These are phyloP conservation scores for Monilinia fructicola DNA, from an alignment of 2,329 filamentous ascomycete species.

Conservation along the genomic window DNA sequence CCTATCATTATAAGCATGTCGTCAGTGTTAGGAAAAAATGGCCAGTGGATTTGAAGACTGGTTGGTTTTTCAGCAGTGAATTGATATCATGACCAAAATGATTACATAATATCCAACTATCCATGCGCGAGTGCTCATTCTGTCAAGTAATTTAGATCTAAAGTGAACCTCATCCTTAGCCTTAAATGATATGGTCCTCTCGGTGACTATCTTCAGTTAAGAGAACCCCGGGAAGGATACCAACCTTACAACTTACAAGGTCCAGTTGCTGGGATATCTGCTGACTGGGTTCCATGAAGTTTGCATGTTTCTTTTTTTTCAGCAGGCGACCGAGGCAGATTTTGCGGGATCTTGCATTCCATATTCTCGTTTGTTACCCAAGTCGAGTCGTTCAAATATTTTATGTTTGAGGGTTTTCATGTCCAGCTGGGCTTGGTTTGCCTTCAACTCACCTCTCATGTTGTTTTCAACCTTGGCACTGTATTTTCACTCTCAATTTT, in stretches of 20 bases:
- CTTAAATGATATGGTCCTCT: neutral
- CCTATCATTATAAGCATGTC: neutral
- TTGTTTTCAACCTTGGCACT: neutral
- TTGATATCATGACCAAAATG: too few relatives aligned
- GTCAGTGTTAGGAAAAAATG: neutral
- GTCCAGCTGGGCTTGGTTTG: neutral
- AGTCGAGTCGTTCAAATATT: constrained; percentile 4
- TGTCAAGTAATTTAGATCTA: neutral
- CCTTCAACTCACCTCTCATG: neutral
- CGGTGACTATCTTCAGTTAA: neutral
- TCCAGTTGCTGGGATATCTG: neutral
- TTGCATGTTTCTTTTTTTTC: constrained; percentile 19
- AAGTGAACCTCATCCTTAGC: neutral
- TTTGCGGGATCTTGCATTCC: constrained; percentile 16
- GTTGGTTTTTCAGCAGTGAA: too few relatives aligned
- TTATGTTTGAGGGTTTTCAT: neutral
- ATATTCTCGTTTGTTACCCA: constrained; percentile 16
- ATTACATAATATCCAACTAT: neutral
- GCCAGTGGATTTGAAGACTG: too few relatives aligned
- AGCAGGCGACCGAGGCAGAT: constrained; percentile 8
- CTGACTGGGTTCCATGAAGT: constrained; percentile 8
- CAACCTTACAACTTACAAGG: neutral
- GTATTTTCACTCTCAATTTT: neutral
- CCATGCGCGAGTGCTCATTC: neutral
- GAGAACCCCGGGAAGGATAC: neutral